Evolutionary conservation across 768 basidiomycete species (phyloP).

Genomic region (Pleurotus platypus): DNA sequence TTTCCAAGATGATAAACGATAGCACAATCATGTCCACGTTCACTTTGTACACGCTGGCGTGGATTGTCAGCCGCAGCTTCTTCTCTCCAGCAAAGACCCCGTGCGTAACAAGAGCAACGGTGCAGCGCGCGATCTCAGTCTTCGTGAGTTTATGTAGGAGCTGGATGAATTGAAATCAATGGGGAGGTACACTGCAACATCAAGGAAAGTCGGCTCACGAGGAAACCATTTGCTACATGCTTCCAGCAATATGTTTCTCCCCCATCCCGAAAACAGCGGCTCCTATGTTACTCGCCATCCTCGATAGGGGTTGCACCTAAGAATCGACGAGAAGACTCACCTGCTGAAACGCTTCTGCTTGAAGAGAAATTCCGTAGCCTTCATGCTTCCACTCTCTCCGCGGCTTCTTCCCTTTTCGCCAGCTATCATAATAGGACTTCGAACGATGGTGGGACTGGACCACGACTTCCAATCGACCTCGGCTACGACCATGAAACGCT

Average conservation of each 20-base stretch:
- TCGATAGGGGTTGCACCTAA: neutral
- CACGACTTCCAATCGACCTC: slow-evolving; percentile 46
- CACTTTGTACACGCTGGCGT: slow-evolving; percentile 34
- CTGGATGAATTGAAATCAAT: slow-evolving; percentile 18
- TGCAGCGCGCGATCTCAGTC: slow-evolving; percentile 41
- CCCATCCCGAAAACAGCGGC: slow-evolving; percentile 43
- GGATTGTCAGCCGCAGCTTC: slow-evolving; percentile 41
- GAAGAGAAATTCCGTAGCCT: slow-evolving; percentile 38
- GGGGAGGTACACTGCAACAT: neutral
- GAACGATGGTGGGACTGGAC: slow-evolving; percentile 38
- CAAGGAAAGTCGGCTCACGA: slow-evolving; percentile 26
- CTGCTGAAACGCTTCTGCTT: slow-evolving; percentile 36
- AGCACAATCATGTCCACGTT: slow-evolving; percentile 52
- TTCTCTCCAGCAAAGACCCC: slow-evolving; percentile 47
- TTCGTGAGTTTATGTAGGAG: slow-evolving; percentile 33
- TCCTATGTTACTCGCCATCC: slow-evolving; percentile 21
- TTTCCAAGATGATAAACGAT: slow-evolving; percentile 55
- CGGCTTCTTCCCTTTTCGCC: slow-evolving; percentile 16
- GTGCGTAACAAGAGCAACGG: slow-evolving; percentile 27
- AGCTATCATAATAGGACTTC: slow-evolving; percentile 28
- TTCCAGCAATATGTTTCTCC: slow-evolving; percentile 53
- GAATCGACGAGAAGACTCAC: slow-evolving; percentile 24
- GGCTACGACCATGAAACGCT: slow-evolving; percentile 30
- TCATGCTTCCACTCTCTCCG: slow-evolving; percentile 24
- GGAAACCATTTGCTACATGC: slow-evolving; percentile 31